Evolutionary conservation across 2,329 filamentous ascomycete genomes (phyloP).

Genomic region (Talaromyces rugulosus): DNA sequence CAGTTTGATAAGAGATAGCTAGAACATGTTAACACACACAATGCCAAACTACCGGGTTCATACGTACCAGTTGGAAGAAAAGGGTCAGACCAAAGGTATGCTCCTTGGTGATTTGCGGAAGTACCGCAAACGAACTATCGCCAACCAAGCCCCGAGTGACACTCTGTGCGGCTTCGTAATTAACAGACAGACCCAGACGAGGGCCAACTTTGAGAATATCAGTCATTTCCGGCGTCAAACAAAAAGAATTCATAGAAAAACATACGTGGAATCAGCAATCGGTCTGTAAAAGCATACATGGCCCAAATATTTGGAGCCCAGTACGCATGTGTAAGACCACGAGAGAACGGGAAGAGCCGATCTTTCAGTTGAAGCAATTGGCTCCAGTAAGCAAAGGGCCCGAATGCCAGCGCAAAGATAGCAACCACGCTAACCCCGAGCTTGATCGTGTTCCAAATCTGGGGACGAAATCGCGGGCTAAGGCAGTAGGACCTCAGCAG

Average conservation of each 20-base stretch:
- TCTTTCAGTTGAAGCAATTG: conserved; percentile 81
- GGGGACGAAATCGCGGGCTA: conserved; percentile 69
- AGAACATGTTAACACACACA: neutral
- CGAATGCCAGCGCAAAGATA: conserved; percentile 78
- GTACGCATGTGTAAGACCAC: conserved; percentile 93
- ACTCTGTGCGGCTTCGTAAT: conserved; percentile 72
- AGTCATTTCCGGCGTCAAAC: neutral
- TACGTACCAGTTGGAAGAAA: conserved; percentile 65
- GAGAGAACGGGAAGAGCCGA: conserved; percentile 87
- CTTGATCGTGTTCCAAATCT: conserved; percentile 75
- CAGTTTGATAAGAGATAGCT: conserved; percentile 73
- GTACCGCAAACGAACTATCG: conserved; percentile 87
- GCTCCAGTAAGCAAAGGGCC: conserved; percentile 75
- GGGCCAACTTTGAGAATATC: conserved; percentile 64
- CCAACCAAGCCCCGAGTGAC: conserved; percentile 91
- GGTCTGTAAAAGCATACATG: conserved; percentile 86
- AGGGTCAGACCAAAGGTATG: conserved; percentile 80
- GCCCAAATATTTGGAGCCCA: conserved; percentile 99
- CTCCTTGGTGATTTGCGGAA: conserved; percentile 78
- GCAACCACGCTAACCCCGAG: conserved; percentile 67
- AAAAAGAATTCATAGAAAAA: conserved; percentile 26
- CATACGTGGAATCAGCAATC: conserved; percentile 72
- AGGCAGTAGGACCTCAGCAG: conserved; percentile 87
- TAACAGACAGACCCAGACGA: conserved; percentile 68
- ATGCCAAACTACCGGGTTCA: neutral